Evolutionary conservation across 345 rosid species (phyloP).

Genomic region (Eucalyptus albens): DNA sequence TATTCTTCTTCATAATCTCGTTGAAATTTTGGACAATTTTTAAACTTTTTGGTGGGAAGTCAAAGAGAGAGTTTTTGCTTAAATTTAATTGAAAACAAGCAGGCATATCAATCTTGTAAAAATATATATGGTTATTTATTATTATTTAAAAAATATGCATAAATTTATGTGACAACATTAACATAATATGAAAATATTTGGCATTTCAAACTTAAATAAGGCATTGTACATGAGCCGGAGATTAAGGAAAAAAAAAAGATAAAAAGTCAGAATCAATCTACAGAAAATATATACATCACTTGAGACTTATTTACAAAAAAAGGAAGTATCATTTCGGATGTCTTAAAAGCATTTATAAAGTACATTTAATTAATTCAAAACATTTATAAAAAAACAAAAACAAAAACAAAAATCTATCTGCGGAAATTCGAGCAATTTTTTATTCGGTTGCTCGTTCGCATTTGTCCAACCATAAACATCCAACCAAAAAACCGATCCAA

Average conservation of each 20-base stretch:
- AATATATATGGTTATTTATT: not conserved
- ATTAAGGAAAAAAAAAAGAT: no score
- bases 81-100: not conserved
- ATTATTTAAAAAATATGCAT: no score
- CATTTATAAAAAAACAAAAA: not conserved
- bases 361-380: not conserved
- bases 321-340: not conserved
- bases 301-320: not conserved
- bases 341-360: not conserved
- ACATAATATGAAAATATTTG: not conserved
- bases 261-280: not conserved
- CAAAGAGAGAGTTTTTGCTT: not conserved
- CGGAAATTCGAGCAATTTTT: not conserved
- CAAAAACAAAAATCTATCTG: not conserved
- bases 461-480: not conserved
- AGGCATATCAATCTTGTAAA: not conserved
- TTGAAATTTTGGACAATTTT: not conserved
- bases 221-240: not conserved
- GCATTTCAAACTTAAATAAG: not conserved
- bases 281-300: not conserved
- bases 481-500: not conserved
- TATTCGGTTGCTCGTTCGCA: not conserved
- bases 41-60: not conserved
- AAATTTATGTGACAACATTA: not conserved
- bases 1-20: not conserved